Base-by-base conservation (phyloP, 106 monocot species). In the Narthecium ossifragum region DNA sequence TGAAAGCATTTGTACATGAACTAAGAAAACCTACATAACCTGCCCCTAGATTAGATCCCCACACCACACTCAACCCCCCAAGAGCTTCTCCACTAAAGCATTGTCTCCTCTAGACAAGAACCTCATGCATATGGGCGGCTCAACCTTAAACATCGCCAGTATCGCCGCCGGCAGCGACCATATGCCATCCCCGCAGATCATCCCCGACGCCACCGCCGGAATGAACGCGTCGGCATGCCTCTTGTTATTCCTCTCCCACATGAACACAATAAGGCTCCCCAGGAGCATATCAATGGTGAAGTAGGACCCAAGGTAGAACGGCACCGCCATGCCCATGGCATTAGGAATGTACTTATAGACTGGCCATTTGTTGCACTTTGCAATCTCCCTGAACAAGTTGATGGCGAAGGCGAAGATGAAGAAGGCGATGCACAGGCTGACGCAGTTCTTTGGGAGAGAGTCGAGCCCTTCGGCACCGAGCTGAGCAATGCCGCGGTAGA, bases 101-200 rank as follows among this genome's bases (percentile, higher is more conserved):
- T 29, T 31, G 21, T 17, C 50, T 7, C 24, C 21, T 5, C 2
- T 23, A 4, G 50, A 20, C 23, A 50, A 25, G 50, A 50, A 50
- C 50, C 24, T 50, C 15, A 50, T 17, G 50, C 50, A 50, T 9
- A 50, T 50, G 50, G 50, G 50, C 21, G 50, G 50, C 21, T 50
- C 24, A 25, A 20, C 10, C 10, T 50, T 17, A 10, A 9, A 20
- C 21, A 50, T 22, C 22, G 20, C 9, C 50, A 50, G 21, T 23
- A 50, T 3, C 1, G 50, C 20, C 50, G 18, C 20, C 50, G 50
- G 50, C 5, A 50, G 15, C 23, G 21, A 50, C 50, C 50, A 50
- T 50, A 50, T 23, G 5, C 20, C 18, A 9, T 50, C 50, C 15
- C 50, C 50, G 21, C 50, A 50, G 20, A 50, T 50, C 23, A 50